Percentiles rank a stretch among this genome's conserved stretches.
phyloP scores from a whole-genome alignment of 768 basidiomycete genomes.

The Tricholoma sp. region DNA sequence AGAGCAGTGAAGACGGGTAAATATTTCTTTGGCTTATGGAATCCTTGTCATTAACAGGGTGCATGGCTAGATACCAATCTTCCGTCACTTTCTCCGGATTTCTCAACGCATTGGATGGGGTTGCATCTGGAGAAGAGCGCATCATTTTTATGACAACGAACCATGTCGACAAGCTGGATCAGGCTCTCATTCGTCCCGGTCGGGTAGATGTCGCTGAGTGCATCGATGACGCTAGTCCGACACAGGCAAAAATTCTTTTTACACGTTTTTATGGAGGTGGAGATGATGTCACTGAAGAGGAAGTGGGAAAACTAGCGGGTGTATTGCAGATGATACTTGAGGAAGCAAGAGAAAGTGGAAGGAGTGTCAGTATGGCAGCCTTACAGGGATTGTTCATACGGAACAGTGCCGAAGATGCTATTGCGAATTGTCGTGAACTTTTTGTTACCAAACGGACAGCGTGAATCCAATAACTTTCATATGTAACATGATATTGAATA shows the following conservation, averaged over 20 bases:
- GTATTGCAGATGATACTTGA: slow-evolving; percentile 51
- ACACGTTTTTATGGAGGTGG: slow-evolving; percentile 73
- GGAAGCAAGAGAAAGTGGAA: slow-evolving; percentile 44
- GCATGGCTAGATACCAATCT: slow-evolving; percentile 73
- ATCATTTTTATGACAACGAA: slow-evolving; percentile 99
- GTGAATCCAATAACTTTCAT: not conserved
- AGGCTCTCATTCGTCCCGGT: slow-evolving; percentile 92
- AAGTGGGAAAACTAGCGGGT: slow-evolving; percentile 41
- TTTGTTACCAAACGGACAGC: slow-evolving; percentile 28
- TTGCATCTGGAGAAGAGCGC: slow-evolving; percentile 96
- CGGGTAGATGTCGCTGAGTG: slow-evolving; percentile 84
- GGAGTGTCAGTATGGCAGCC: slow-evolving; percentile 88
- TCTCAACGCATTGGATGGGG: slow-evolving; percentile 94
- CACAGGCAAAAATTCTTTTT: slow-evolving; percentile 76
- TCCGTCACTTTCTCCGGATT: slow-evolving; percentile 97
- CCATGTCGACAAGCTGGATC: slow-evolving; percentile 83
- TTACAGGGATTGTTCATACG: slow-evolving; percentile 95
- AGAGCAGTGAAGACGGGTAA: slow-evolving; percentile 90
- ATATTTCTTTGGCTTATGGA: slow-evolving; percentile 15
- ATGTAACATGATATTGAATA: not conserved
- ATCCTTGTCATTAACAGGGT: not conserved
- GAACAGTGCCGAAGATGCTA: slow-evolving; percentile 50
- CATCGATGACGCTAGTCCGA: slow-evolving; percentile 81
- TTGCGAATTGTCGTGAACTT: slow-evolving; percentile 44
- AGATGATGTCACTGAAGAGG: slow-evolving; percentile 29